Percentiles rank a stretch among this genome's conserved stretches.
These are phyloP conservation scores for Aspergillus brasiliensis DNA, from an alignment of 2,329 filamentous ascomycete genomes.

Conservation along the genomic window DNA sequence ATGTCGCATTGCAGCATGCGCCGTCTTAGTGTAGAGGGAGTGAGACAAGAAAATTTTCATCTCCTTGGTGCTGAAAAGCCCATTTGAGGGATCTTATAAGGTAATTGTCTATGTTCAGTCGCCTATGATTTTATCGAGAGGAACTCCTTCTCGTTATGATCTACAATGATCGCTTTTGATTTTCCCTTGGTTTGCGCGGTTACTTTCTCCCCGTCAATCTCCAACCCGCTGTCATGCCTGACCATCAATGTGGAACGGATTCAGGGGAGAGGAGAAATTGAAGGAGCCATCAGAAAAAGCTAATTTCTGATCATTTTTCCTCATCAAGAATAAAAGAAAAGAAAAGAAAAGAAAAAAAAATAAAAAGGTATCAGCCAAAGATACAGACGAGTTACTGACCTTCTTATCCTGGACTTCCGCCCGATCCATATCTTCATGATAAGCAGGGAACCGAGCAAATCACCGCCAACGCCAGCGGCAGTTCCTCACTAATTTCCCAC, in stretches of 20 bases:
- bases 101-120: conserved; percentile 10
- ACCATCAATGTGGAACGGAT: not conserved
- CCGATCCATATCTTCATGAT: conserved; percentile 18
- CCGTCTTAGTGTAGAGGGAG: conserved; percentile 12
- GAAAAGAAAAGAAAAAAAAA: not conserved
- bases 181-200: not conserved
- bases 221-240: not conserved
- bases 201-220: not conserved
- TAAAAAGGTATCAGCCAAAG: not conserved
- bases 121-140: conserved; percentile 4
- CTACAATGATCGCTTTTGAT: conserved; percentile 16
- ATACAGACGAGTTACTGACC: not conserved
- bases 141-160: conserved; percentile 17
- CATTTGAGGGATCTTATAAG: conserved; percentile 13
- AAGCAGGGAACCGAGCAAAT: conserved; percentile 18
- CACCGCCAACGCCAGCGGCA: conserved; percentile 10
- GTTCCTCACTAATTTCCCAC: conserved; percentile 13
- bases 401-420: conserved; percentile 15
- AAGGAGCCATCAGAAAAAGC: not conserved
- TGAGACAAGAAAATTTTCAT: conserved; percentile 6
- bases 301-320: not conserved
- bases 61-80: not conserved
- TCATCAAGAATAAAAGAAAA: not conserved
- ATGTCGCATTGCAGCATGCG: conserved; percentile 19
- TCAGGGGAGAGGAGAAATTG: not conserved